A percentile compares a stretch with the other conserved stretches of the same genome.
Evolutionary conservation across 1,284 basidiomycete genomes (phyloP).

Genomic region (Fomes fomentarius): DNA sequence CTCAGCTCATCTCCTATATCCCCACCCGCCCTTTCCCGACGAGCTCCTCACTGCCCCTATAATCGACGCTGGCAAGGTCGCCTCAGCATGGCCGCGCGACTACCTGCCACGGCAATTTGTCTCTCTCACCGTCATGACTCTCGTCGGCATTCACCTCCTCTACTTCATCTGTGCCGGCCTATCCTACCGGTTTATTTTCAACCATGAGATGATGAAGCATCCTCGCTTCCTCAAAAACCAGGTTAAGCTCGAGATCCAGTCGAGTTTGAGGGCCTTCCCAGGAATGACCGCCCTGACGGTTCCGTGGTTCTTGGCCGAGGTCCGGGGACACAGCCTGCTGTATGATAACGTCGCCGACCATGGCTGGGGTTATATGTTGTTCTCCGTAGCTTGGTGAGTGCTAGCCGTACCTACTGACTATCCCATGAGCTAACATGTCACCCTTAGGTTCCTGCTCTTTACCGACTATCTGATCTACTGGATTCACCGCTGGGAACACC

Average conservation of each 20-base stretch:
- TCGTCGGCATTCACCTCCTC: conserved; percentile 79
- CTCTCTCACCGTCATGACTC: conserved; percentile 78
- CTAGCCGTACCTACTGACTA: background rate
- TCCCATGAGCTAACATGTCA: background rate
- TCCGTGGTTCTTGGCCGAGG: conserved; percentile 94
- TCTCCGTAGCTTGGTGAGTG: conserved; percentile 67
- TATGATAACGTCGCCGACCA: conserved; percentile 81
- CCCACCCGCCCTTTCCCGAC: conserved; percentile 53
- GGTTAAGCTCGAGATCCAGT: conserved; percentile 81
- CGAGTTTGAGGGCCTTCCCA: conserved; percentile 81
- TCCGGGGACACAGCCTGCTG: conserved; percentile 82
- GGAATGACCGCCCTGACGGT: conserved; percentile 82
- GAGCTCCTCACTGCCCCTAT: conserved; percentile 36
- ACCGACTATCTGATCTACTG: conserved; percentile 96
- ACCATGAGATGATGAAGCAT: conserved; percentile 95
- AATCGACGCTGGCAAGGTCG: conserved; percentile 33
- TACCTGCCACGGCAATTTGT: conserved; percentile 79
- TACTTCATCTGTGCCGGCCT: conserved; percentile 89
- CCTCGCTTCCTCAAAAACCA: conserved; percentile 93
- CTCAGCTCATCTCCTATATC: conserved; percentile 56
- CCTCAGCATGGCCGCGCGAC: conserved; percentile 81
- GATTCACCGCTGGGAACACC: conserved; percentile 87
- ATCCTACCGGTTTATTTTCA: conserved; percentile 90
- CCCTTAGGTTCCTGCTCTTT: conserved; percentile 83
- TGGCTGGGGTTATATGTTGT: conserved; percentile 66